Base-by-base conservation (phyloP, 1,139 yeast genomes). In the Taphrina deformans region DNA sequence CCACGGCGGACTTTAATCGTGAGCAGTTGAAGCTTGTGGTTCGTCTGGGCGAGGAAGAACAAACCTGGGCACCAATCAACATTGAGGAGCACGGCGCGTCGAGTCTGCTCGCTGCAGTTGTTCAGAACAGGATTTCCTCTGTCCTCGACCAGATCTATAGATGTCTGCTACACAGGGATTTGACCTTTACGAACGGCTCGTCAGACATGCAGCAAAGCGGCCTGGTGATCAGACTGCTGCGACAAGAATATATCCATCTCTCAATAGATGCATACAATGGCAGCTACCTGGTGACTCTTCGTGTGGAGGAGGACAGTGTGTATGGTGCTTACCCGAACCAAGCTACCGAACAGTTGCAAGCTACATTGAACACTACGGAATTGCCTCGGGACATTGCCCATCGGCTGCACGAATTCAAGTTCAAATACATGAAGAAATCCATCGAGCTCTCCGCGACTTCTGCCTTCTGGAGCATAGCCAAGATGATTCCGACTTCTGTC, bases 401-500 rank as follows among this genome's bases (percentile, higher is more conserved):
- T 14, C 18, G 46, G 10, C n/a, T 59, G 12, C 46, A 29, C 18
- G 48, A 48, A n/a, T 45, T 44, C 41, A 65, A 58, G 50, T 41
- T 60, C n/a, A 50, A 29, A 29, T 27, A 31, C 52, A n/a, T 56
- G 3, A 45, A 50, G 18, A 40, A 29, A 33, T 45, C 40, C n/a
- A 16, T 64, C 27, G 66, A 64, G n/a, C 38, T 40, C 21, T 24
- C 23, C 6, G 63, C 66, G 18, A 24, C 35, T 10, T 35, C 60
- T 10, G 53, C 63, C 4, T 27, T 44, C 21, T 64, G 66, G 66
- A 41, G 40, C 21, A 18, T 48, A 26, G 38, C 45, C 38, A 40
- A 40, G 23, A 46, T 64, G 29, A 26, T 50, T 16, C 46, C 31
- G 33, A 31, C 55, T 14, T 55, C 66, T 16, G 44, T 64, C 16